phyloP scores from a whole-genome alignment of 345 rosid genomes.

The Salix suchowensis region DNA sequence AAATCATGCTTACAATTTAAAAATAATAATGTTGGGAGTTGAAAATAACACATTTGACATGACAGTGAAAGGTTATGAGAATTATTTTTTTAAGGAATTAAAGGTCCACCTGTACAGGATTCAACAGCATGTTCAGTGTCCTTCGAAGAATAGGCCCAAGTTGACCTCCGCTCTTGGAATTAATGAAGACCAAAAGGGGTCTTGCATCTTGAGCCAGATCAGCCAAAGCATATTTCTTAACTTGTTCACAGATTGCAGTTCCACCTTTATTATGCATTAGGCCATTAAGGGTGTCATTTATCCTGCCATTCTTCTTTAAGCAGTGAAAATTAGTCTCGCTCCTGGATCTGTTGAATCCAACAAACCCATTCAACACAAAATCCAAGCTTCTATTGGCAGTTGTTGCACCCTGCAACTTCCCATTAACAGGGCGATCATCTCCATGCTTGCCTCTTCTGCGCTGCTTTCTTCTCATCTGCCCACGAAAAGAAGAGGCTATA shows the following conservation, averaged over 20 bases:
- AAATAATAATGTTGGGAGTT: too few relatives aligned
- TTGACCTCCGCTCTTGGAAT: constrained; percentile 90
- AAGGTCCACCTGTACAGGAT: constrained; percentile 63
- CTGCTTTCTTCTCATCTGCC: not conserved
- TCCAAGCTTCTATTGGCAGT: not conserved
- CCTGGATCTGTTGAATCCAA: not conserved
- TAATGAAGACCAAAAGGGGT: constrained; percentile 80
- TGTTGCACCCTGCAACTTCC: not conserved
- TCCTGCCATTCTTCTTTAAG: not conserved
- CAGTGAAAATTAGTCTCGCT: not conserved
- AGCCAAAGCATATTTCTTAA: constrained; percentile 3
- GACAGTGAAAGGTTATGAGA: not conserved
- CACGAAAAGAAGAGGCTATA: not conserved
- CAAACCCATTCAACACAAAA: not conserved
- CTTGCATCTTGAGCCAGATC: constrained; percentile 78
- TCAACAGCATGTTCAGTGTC: constrained; percentile 74
- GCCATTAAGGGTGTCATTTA: not conserved
- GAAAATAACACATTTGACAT: not conserved
- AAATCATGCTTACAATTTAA: not conserved
- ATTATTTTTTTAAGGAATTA: not conserved
- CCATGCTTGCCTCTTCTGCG: not conserved
- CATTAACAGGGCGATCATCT: not conserved
- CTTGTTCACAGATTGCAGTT: not conserved
- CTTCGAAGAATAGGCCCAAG: constrained; percentile 66
- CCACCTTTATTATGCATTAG: not conserved